Conservation (phyloP, 2,329 filamentous ascomycete genomes). For the Paecilomyces dactylethromorphus region DNA sequence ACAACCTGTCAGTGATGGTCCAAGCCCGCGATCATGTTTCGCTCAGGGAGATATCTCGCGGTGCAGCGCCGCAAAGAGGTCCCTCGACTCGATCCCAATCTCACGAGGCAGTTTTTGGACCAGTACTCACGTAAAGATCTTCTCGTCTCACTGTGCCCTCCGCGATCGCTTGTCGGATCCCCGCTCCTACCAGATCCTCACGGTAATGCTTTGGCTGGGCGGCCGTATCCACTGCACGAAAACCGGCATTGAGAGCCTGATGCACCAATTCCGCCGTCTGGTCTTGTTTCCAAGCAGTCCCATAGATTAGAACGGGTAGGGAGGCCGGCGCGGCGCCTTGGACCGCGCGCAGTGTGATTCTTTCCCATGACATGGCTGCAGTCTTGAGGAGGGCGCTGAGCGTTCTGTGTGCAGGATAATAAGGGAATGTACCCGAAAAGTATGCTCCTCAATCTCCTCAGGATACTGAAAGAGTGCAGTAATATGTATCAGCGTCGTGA, state of each 20-base stretch:
- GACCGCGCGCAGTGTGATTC: constrained; percentile 19
- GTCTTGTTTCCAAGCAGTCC: constrained; percentile 80
- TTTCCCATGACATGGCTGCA: constrained; percentile 23
- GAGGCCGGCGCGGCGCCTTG: constrained; percentile 15
- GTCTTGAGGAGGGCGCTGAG: neutral
- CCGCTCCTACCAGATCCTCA: constrained; percentile 63
- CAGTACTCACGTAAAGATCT: constrained; percentile 55
- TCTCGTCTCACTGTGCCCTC: constrained; percentile 53
- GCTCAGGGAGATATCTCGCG: neutral
- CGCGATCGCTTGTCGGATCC: constrained; percentile 55
- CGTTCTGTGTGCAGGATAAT: neutral
- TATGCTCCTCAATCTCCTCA: neutral
- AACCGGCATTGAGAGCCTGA: constrained; percentile 61
- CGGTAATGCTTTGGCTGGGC: constrained; percentile 73
- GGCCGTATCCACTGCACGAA: constrained; percentile 69
- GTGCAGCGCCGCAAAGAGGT: neutral
- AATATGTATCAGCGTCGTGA: neutral
- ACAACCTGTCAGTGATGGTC: neutral
- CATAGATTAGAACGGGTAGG: constrained; percentile 58
- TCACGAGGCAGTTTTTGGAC: constrained; percentile 2
- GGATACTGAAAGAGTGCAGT: neutral
- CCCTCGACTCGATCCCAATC: neutral
- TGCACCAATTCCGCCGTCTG: constrained; percentile 61
- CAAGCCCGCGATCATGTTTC: neutral
- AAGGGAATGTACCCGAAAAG: neutral